Conservation (phyloP, 371 early-diverging fungal genomes). For the Mucor saturninus region DNA sequence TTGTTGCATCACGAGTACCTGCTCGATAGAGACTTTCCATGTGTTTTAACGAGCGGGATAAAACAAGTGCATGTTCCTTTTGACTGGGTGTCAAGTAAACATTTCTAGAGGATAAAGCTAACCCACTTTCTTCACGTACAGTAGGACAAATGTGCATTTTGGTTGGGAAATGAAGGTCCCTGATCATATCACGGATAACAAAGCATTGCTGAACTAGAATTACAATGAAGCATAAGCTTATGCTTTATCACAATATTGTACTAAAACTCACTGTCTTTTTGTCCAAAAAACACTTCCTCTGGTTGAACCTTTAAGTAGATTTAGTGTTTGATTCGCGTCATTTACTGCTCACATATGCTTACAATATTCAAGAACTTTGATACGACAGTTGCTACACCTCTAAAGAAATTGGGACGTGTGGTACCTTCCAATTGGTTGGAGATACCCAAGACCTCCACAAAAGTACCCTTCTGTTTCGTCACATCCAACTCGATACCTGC, state of each 20-base stretch:
- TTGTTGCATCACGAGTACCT: constrained; percentile 54
- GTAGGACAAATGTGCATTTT: constrained; percentile 81
- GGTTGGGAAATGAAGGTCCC: constrained; percentile 83
- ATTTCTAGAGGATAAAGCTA: constrained; percentile 93
- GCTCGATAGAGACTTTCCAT: constrained; percentile 57
- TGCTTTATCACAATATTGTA: background rate
- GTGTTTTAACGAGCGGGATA: constrained; percentile 73
- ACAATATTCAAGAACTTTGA: constrained; percentile 91
- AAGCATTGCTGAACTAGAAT: constrained; percentile 86
- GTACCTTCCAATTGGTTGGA: constrained; percentile 93
- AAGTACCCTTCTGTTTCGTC: constrained; percentile 80
- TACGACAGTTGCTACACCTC: constrained; percentile 97
- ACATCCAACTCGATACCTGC: constrained; percentile 83
- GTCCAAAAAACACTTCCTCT: constrained; percentile 87
- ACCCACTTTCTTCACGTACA: constrained; percentile 80
- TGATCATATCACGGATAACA: constrained; percentile 80
- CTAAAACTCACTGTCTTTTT: constrained; percentile 80
- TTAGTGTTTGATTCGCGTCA: background rate
- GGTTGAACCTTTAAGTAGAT: constrained; percentile 65
- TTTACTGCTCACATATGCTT: constrained; percentile 10
- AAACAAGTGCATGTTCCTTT: constrained; percentile 73
- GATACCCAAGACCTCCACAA: constrained; percentile 89
- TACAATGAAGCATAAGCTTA: background rate
- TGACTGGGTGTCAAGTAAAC: constrained; percentile 79
- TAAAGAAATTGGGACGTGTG: constrained; percentile 95